Base-by-base conservation (phyloP, 495 filamentous ascomycete genomes). In the Poronia punctata region DNA sequence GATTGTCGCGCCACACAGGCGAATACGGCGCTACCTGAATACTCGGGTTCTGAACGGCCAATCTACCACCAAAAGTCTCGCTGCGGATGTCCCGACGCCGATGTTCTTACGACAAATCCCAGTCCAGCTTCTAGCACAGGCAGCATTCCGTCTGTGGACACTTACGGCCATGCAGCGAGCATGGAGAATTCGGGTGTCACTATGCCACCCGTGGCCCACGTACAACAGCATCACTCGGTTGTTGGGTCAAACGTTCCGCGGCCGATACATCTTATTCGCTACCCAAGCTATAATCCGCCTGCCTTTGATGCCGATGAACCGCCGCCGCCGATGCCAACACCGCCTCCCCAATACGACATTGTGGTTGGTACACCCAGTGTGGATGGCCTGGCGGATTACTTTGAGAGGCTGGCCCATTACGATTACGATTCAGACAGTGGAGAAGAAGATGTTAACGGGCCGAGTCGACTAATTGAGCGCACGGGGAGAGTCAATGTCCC, bases 1-100 rank as follows among this genome's bases (percentile, higher is more conserved):
- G 90, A 88, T 45, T 98, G 92, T 64, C 87, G 80, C 34, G 92
- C 93, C 7, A 92, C 88, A 1, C 83, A 88, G 56, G 86, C 86
- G 16, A 96, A 97, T 61, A 92, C 85, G 14, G 76, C 80, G 19
- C 76, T 98, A 10, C 92, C 92, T 1, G 84, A 84, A 14, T 98
- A 98, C 52, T 79, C 77, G 17, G 74, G 75, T 12, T 74, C 78
- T 6, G 70, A 80, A 18, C 52, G 57, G 11, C 44, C 48, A 8
- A 50, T 49, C 36, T 50, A 50, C 17, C 60, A 51, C 18, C 54
- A 62, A 49, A 74, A 81, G 46, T 71, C 72, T 36, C 71, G 82
- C 34, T 89, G 88, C 56, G 86, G 86, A 15, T 95, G 86, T 48
- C 84, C 81, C 9, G 84, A 86, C 24, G 79, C 84, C 21, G 63